Base-by-base conservation (phyloP, 768 basidiomycete species). In the Paxillus involutus region DNA sequence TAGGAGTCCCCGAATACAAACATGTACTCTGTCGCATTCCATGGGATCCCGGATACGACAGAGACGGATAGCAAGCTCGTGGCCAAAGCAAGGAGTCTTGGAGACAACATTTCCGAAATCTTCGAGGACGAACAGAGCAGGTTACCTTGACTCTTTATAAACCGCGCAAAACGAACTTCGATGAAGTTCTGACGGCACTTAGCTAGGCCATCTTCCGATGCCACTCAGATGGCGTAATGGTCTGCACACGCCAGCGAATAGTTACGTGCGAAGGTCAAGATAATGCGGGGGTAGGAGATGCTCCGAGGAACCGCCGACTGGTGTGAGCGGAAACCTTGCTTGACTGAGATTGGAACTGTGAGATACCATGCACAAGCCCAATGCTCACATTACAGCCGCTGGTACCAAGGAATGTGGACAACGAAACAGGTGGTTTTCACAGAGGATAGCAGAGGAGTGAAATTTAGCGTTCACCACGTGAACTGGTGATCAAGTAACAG, bases 1-100 rank as follows among this genome's bases (percentile, higher is more conserved):
- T 86, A 86, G 1, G 82, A 85, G 59, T 86, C 84, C 10, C 84
- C 85, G 58, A 86, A 86, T 2, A 78, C 74, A 57, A 86, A 81
- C 47, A 85, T 59, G 61, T 76, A 84, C 57, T 83, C 67, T 5
- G 79, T 85, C 13, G 73, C 71, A 12, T 71, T 73, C 84, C 83
- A 85, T 7, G 78, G 74, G 48, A 66, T 66, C 6, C 71, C 63
- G 14, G 46, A 60, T 17, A 14, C 56, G 24, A 54, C 19, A 4
- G 59, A 39, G 36, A 57, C 14, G 37, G 30, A 53, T 41, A 53
- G 24, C 17, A 66, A 30, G 40, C 51, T 9, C 33, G 37, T 24
- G 41, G 42, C 35, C 32, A 57, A 47, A 9, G 26, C 14, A 7
- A 65, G 6, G 14, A 56, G 36, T 41, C 19, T 12, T 8, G 30